Conservation (phyloP, 2,329 filamentous ascomycete species). For the Phialophora tarda region DNA sequence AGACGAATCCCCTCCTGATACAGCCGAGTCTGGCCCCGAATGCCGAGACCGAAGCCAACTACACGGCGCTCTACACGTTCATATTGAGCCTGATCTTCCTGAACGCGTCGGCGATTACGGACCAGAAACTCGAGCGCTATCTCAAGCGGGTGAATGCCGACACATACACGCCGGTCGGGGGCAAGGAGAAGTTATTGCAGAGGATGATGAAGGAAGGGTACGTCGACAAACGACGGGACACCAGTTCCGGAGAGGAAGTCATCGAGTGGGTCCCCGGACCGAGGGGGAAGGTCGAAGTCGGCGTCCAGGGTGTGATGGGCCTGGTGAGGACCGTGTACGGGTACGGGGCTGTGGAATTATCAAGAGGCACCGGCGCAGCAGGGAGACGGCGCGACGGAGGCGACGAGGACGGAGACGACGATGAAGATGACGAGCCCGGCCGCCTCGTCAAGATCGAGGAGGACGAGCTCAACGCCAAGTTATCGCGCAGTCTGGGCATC, state of each 20-base stretch:
- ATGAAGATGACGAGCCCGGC: slow-evolving; percentile 59
- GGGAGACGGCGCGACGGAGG: slow-evolving; percentile 18
- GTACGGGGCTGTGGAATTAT: slow-evolving; percentile 38
- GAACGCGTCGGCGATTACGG: slow-evolving; percentile 72
- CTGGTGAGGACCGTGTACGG: slow-evolving; percentile 67
- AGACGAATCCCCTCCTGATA: slow-evolving; percentile 66
- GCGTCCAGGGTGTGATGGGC: slow-evolving; percentile 73
- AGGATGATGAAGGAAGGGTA: slow-evolving; percentile 83
- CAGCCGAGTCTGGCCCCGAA: slow-evolving; percentile 70
- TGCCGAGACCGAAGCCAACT: slow-evolving; percentile 73
- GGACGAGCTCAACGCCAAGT: slow-evolving; percentile 63
- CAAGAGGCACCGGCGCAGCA: slow-evolving; percentile 13
- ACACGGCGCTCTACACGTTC: slow-evolving; percentile 79
- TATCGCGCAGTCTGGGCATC: slow-evolving; percentile 67
- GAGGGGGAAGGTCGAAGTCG: slow-evolving; percentile 83
- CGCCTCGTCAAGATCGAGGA: slow-evolving; percentile 36
- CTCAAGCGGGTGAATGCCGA: slow-evolving; percentile 77
- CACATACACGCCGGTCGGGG: slow-evolving; percentile 73
- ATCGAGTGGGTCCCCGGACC: slow-evolving; percentile 85
- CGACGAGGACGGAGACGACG: slow-evolving; percentile 37
- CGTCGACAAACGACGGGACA: slow-evolving; percentile 74
- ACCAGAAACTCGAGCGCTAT: slow-evolving; percentile 78
- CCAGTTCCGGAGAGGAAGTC: slow-evolving; percentile 71
- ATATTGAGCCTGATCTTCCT: slow-evolving; percentile 78
- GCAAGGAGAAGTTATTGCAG: slow-evolving; percentile 75